Conservation (phyloP, 768 basidiomycete genomes). For the Tubosaeta sp. region DNA sequence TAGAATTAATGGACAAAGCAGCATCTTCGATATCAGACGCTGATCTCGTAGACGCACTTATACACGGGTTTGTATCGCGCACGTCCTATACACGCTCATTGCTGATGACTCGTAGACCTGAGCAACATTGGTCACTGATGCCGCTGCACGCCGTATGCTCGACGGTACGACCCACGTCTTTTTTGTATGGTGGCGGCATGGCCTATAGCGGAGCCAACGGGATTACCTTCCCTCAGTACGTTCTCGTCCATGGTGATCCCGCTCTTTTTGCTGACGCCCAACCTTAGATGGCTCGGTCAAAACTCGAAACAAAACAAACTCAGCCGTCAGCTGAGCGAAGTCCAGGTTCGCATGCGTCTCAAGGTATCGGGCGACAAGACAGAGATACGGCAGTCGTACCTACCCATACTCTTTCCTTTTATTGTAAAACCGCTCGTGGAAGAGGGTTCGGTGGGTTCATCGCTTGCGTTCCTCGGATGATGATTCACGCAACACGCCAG, state of each 20-base stretch:
- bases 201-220: conserved; percentile 64
- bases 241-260: conserved; percentile 6
- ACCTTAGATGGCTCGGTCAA: conserved; percentile 87
- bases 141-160: conserved; percentile 91
- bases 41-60: conserved; percentile 88
- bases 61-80: conserved; percentile 66
- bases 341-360: conserved; percentile 94
- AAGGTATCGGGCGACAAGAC: conserved; percentile 86
- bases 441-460: conserved; percentile 60
- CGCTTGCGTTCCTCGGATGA: not conserved
- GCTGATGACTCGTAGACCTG: conserved; percentile 47
- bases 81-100: not conserved
- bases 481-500: not conserved
- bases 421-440: conserved; percentile 78
- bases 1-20: conserved; percentile 81
- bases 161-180: conserved; percentile 82
- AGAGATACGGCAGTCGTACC: conserved; percentile 88
- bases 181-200: conserved; percentile 67
- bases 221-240: conserved; percentile 82
- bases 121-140: conserved; percentile 96
- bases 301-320: conserved; percentile 92
- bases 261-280: not conserved
- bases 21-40: conserved; percentile 93
- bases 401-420: conserved; percentile 82
- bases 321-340: conserved; percentile 73